Conservation (phyloP, 768 basidiomycete species). For the Mycena rosella region DNA sequence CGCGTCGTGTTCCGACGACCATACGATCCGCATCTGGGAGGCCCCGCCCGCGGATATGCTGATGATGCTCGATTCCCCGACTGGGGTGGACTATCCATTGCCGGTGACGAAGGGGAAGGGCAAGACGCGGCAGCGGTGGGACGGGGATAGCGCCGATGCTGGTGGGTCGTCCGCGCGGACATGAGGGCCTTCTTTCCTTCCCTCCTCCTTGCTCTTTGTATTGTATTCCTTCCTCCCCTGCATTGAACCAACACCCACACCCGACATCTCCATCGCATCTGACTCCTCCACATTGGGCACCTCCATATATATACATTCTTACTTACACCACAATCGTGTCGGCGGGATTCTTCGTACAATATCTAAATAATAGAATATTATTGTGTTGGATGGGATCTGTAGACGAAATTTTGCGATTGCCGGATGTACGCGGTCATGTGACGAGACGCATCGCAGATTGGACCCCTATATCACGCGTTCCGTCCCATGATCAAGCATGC, state of each 20-base stretch:
- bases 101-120: conserved; percentile 30
- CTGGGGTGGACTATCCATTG: conserved; percentile 39
- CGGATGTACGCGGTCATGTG: conserved; percentile 16
- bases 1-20: conserved; percentile 96
- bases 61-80: conserved; percentile 27
- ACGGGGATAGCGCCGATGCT: conserved; percentile 37
- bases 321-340: conserved; percentile 22
- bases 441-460: too few relatives aligned
- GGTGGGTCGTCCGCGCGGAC: conserved; percentile 22
- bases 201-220: conserved; percentile 16
- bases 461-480: too few relatives aligned
- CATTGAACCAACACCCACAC: conserved; percentile 31
- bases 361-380: conserved; percentile 31
- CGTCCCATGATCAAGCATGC: too few relatives aligned
- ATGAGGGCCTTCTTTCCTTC: conserved; percentile 19
- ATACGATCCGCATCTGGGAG: conserved; percentile 93
- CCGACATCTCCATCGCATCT: conserved; percentile 3
- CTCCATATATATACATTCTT: conserved; percentile 29
- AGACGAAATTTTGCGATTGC: not conserved
- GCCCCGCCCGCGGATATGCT: conserved; percentile 48
- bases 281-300: conserved; percentile 20
- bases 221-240: conserved; percentile 2
- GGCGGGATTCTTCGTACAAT: conserved; percentile 31
- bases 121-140: conserved; percentile 37
- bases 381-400: not conserved